phyloP scores from a whole-genome alignment of 1,139 yeast genomes.

The Hyphopichia burtonii region DNA sequence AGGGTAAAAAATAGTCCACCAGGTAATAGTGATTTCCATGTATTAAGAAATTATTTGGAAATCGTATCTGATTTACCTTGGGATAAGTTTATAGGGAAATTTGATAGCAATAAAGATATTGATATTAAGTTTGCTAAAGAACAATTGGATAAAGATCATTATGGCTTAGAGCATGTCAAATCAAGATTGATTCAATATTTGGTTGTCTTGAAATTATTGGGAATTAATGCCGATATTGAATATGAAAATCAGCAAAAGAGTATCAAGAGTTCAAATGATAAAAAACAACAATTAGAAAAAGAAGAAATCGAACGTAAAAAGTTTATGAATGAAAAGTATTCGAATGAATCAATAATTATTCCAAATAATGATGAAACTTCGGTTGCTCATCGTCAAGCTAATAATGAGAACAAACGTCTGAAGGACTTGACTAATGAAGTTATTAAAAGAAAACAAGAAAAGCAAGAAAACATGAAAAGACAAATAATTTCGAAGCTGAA shows the following conservation, averaged over 20 bases:
- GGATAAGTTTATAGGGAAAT: slow-evolving; percentile 42
- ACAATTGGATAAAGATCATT: slow-evolving; percentile 77
- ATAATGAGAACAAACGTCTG: slow-evolving; percentile 22
- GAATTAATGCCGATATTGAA: slow-evolving; percentile 36
- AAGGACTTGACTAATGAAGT: slow-evolving; percentile 10
- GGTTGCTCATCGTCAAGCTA: slow-evolving; percentile 26
- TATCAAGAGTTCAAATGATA: slow-evolving; percentile 9
- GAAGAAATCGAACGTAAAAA: slow-evolving; percentile 5
- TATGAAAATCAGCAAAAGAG: slow-evolving; percentile 13
- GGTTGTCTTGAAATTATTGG: slow-evolving; percentile 70
- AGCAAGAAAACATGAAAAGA: slow-evolving; percentile 12
- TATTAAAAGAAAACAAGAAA: slow-evolving; percentile 4
- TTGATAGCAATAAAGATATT: slow-evolving; percentile 41
- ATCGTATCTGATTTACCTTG: slow-evolving; percentile 70
- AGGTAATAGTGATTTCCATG: slow-evolving; percentile 73
- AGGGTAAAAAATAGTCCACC: slow-evolving; percentile 63
- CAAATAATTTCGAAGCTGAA: slow-evolving; percentile 33
- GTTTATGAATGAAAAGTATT: slow-evolving; percentile 3
- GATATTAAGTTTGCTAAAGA: slow-evolving; percentile 56
- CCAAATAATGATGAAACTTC: slow-evolving; percentile 39
- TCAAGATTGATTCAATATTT: slow-evolving; percentile 77
- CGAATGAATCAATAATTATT: slow-evolving; percentile 27
- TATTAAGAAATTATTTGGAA: slow-evolving; percentile 67
- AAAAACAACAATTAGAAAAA: slow-evolving; percentile 4
- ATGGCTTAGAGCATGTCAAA: slow-evolving; percentile 80